These are phyloP conservation scores for Barnettozyma wickerhamii DNA, from an alignment of 805 yeast genomes.

Conservation along the genomic window DNA sequence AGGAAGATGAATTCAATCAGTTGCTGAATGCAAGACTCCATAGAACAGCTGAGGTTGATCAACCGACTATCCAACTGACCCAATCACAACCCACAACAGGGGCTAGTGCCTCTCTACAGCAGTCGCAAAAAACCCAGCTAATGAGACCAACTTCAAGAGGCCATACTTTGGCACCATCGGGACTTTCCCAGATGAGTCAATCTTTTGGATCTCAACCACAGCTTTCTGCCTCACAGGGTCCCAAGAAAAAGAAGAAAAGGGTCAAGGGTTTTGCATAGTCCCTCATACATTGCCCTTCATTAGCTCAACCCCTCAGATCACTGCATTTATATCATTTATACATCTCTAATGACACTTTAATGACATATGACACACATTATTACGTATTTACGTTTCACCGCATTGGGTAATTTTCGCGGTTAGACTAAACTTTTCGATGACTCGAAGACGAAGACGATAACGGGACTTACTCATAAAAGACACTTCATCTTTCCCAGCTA, in stretches of 20 bases:
- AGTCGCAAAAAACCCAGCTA: background rate
- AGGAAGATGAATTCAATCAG: conserved; percentile 5
- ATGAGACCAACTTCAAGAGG: conserved; percentile 4
- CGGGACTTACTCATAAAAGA: background rate
- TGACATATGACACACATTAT: no score
- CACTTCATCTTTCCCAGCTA: no score
- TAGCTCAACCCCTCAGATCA: background rate
- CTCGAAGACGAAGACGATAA: no score
- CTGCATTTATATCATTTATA: background rate
- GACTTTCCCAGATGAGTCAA: conserved; percentile 1
- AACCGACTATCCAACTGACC: conserved; percentile 17
- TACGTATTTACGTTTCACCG: background rate
- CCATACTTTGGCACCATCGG: background rate
- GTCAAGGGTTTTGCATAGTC: conserved; percentile 22
- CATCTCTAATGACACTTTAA: no score
- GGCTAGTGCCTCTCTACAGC: conserved; percentile 3
- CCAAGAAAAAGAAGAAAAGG: conserved; percentile 14
- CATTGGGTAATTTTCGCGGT: conserved; percentile 4
- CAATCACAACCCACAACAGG: conserved; percentile 15
- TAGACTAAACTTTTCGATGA: no score
- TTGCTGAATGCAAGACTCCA: conserved; percentile 3
- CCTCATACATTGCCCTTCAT: background rate
- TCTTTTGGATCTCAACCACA: background rate
- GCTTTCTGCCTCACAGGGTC: background rate
- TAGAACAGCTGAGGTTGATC: background rate